These are phyloP conservation scores for Bruguiera gymnorhiza DNA, from an alignment of 345 rosid species.

Conservation along the genomic window DNA sequence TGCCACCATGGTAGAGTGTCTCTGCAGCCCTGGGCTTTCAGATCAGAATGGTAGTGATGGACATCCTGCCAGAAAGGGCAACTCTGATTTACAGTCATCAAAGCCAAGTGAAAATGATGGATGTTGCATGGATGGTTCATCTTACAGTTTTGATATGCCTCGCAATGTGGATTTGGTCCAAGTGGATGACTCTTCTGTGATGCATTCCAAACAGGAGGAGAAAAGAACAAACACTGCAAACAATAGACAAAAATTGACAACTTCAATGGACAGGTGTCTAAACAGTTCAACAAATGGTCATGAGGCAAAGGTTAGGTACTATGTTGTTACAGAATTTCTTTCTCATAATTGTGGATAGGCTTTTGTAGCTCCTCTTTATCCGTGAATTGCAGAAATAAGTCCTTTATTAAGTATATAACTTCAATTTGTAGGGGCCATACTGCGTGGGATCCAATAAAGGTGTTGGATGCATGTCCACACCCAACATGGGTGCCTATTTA, in stretches of 20 bases:
- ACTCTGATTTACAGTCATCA: neutral
- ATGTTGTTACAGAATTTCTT: neutral
- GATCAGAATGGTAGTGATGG: slow-evolving; percentile 4
- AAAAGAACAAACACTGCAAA: slow-evolving; percentile 8
- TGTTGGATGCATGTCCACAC: no score
- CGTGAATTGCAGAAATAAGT: neutral
- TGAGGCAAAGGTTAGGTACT: slow-evolving; percentile 13
- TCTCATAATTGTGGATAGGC: neutral
- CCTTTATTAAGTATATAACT: no score
- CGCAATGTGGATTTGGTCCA: slow-evolving; percentile 12
- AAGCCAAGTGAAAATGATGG: slow-evolving; percentile 13
- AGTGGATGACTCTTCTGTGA: slow-evolving; percentile 14
- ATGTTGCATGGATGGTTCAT: slow-evolving; percentile 4
- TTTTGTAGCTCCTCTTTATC: neutral
- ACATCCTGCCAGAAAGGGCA: neutral
- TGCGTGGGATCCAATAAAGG: no score
- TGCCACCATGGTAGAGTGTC: slow-evolving; percentile 1
- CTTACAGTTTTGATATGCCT: slow-evolving; percentile 11
- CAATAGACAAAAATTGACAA: slow-evolving; percentile 17
- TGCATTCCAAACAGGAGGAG: slow-evolving; percentile 6
- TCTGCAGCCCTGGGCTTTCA: slow-evolving; percentile 12
- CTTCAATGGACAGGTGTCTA: slow-evolving; percentile 11
- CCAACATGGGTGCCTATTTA: no score
- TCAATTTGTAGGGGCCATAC: no score
- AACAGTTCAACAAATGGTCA: slow-evolving; percentile 10